Evolutionary conservation across 129 eudicot genomes (phyloP), one percentile per base, ranked within the genome.

Genomic region (Silybum marianum): DNA sequence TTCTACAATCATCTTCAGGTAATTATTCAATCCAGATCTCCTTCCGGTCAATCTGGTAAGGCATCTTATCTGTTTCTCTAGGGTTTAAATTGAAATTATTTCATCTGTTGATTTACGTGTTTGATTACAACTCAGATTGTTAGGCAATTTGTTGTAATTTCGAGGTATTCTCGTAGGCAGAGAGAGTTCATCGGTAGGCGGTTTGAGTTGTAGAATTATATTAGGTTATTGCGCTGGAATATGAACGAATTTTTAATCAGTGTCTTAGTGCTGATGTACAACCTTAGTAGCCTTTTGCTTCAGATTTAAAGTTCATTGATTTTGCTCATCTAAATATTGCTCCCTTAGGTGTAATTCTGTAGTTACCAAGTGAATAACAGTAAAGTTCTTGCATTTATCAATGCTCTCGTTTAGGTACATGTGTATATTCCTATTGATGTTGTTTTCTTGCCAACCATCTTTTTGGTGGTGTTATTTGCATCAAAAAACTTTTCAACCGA

Each of bases 291-390:
- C 9, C 69, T 54, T 32, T 23, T 48, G 81, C 46, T 48, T 69
- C 63, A 54, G 81, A 82, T 82, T 83, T 83, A 14, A 76, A 77
- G 73, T 76, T 83, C 24, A 38, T n/a, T 83, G 4, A 69, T 69
- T 16, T n/a, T 81, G 80, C 65, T 74, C 9, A 11, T 68, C 5
- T 67, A 65, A 39, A 39, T 24, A 40, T 66, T 13, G 72, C 22
- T 22, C 23, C 28, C 11, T 11, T 65, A 46, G 73, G 69, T 48
- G 23, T 19, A 30, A 6, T 25, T 48, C 46, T 48, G 54, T 79
- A 12, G 26, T 69, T 36, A 67, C 2, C 76, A 26, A 42, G 34
- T 67, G 71, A 75, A 19, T 42, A 25, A 11, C 77, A 51, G 69
- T 30, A 48, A 48, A 69, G 76, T 44, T 48, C 0, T 42, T 65